Evolutionary conservation across 1,139 yeast genomes (phyloP).

Genomic region (Petasospora rhodanensis): DNA sequence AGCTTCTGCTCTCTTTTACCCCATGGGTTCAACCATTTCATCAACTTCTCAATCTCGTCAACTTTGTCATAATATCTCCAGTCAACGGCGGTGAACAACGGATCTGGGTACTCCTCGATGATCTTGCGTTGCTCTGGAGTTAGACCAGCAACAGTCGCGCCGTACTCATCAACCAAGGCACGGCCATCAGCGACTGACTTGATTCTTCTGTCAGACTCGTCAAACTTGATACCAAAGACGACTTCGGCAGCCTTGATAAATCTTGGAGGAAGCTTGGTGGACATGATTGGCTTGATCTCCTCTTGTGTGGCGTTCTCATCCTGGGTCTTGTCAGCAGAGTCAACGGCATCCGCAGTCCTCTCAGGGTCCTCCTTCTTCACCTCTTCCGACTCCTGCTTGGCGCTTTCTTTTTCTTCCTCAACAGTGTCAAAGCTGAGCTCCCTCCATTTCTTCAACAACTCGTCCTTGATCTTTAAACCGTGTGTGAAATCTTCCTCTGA

Average conservation of each 20-base stretch:
- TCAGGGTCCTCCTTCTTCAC: conserved; percentile 15
- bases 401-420: conserved; percentile 22
- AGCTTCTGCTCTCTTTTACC: conserved; percentile 73
- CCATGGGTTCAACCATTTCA: conserved; percentile 67
- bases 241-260: conserved; percentile 23
- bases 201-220: conserved; percentile 14
- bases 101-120: conserved; percentile 61
- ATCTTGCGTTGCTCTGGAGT: conserved; percentile 55
- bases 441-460: conserved; percentile 33
- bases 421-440: conserved; percentile 5
- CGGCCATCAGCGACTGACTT: conserved; percentile 13
- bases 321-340: conserved; percentile 13
- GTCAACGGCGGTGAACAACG: conserved; percentile 44
- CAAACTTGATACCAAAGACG: conserved; percentile 28
- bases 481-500: conserved; percentile 51
- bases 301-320: conserved; percentile 26
- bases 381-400: no score
- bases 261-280: conserved; percentile 17
- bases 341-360: conserved; percentile 8
- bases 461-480: conserved; percentile 37
- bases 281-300: conserved; percentile 13
- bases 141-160: conserved; percentile 35
- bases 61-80: conserved; percentile 73
- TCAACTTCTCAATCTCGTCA: conserved; percentile 52
- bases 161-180: conserved; percentile 36